Conservation (phyloP, 176 grass and related monocot species). For the Aegilops tauschii region DNA sequence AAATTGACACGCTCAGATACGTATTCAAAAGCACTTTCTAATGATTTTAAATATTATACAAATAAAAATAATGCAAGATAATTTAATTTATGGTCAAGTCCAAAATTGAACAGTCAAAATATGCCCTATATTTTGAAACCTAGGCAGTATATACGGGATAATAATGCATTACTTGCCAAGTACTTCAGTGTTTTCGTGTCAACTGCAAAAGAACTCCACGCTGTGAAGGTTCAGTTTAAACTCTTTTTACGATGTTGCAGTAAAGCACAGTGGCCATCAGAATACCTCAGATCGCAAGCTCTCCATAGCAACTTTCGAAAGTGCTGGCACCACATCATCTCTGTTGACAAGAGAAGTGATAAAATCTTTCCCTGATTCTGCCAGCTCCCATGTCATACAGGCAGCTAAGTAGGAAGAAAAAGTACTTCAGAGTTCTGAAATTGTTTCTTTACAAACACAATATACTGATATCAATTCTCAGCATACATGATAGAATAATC, state of each 20-base stretch:
- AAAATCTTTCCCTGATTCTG: conserved; percentile 74
- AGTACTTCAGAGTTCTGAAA: conserved; percentile 18
- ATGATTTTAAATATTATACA: background rate
- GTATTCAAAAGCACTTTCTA: background rate
- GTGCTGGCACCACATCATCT: conserved; percentile 76
- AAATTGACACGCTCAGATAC: background rate
- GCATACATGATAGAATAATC: conserved; percentile 8
- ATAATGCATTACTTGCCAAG: background rate
- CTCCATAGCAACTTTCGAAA: conserved; percentile 67
- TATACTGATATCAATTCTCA: conserved; percentile 2
- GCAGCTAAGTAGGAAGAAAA: conserved; percentile 56
- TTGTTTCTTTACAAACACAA: background rate
- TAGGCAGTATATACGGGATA: background rate
- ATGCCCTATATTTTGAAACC: background rate
- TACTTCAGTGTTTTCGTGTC: background rate
- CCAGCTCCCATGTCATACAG: conserved; percentile 87
- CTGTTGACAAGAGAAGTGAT: conserved; percentile 84
- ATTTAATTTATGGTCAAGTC: background rate
- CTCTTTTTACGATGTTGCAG: background rate
- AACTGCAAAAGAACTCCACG: conserved; percentile 4
- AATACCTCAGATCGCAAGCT: conserved; percentile 73
- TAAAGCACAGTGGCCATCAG: background rate
- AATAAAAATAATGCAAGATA: background rate
- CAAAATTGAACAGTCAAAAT: background rate
- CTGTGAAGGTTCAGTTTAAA: conserved; percentile 4